phyloP scores from a whole-genome alignment of 2,329 filamentous ascomycete genomes.

The Trichoderma pleuroti region DNA sequence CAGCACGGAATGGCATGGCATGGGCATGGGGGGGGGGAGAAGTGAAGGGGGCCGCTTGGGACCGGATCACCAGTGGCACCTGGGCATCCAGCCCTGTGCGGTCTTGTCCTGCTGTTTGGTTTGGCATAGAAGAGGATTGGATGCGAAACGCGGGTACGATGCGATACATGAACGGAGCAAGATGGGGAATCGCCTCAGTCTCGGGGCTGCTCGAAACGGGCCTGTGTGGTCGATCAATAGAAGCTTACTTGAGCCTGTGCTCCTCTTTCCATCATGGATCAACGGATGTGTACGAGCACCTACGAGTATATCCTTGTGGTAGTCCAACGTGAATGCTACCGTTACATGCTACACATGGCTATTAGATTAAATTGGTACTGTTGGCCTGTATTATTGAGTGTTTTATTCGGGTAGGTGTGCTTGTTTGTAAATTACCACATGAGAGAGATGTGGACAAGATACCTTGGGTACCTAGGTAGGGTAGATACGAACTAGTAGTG shows the following conservation, averaged over 20 bases:
- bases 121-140: not conserved
- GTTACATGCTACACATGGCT: not conserved
- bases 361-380: not conserved
- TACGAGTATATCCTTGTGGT: not conserved
- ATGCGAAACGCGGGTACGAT: not conserved
- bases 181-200: not conserved
- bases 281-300: not conserved
- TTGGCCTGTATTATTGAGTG: not conserved
- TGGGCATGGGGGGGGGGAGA: too few species aligned
- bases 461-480: not conserved
- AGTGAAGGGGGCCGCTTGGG: slow-evolving; percentile 12
- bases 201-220: not conserved
- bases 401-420: not conserved
- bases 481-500: not conserved
- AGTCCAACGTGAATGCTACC: not conserved
- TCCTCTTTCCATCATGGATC: not conserved
- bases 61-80: not conserved
- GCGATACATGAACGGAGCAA: not conserved
- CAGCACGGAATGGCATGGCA: not conserved
- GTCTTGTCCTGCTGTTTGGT: not conserved
- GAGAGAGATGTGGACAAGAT: not conserved
- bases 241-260: not conserved
- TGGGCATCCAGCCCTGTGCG: not conserved
- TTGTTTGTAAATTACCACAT: not conserved
- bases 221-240: not conserved